These are phyloP conservation scores for Hydnomerulius pinastri DNA, from an alignment of 768 basidiomycete genomes.

Conservation along the genomic window DNA sequence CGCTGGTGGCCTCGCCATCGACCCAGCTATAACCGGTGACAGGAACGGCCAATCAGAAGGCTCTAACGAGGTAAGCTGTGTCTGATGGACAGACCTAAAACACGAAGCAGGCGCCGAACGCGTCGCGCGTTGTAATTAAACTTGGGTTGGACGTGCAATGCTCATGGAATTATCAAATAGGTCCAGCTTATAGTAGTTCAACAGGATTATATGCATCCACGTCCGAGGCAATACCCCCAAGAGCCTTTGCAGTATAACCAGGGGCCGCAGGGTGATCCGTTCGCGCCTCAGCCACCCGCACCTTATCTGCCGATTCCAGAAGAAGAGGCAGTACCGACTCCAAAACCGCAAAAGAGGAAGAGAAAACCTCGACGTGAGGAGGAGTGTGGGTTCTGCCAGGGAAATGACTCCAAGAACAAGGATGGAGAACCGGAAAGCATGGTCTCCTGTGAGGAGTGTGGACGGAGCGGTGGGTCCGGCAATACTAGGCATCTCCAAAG, in stretches of 20 bases:
- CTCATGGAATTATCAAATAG: slow-evolving; percentile 25
- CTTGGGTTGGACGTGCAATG: slow-evolving; percentile 18
- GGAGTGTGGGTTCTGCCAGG: slow-evolving; percentile 79
- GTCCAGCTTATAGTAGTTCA: slow-evolving; percentile 30
- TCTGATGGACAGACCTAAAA: slow-evolving; percentile 18
- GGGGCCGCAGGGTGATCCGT: slow-evolving; percentile 82
- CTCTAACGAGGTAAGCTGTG: slow-evolving; percentile 40
- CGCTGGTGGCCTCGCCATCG: slow-evolving; percentile 46
- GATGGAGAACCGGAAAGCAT: slow-evolving; percentile 60
- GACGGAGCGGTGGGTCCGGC: slow-evolving; percentile 67
- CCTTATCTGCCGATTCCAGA: slow-evolving; percentile 53
- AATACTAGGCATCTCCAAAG: not conserved
- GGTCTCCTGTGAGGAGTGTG: slow-evolving; percentile 81
- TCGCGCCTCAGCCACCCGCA: slow-evolving; percentile 63
- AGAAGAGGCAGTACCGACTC: slow-evolving; percentile 40
- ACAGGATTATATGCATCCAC: slow-evolving; percentile 21
- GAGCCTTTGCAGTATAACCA: slow-evolving; percentile 59
- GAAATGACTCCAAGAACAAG: slow-evolving; percentile 62
- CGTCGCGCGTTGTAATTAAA: slow-evolving; percentile 67
- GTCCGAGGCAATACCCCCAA: slow-evolving; percentile 27
- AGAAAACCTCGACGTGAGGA: slow-evolving; percentile 53
- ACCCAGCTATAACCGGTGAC: slow-evolving; percentile 48
- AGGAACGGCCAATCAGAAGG: slow-evolving; percentile 14
- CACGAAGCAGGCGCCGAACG: slow-evolving; percentile 42
- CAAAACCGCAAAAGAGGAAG: slow-evolving; percentile 50